Evolutionary conservation across 768 basidiomycete genomes (phyloP), one percentile per base, ranked within the genome.

Genomic region (Suillus brevipes): DNA sequence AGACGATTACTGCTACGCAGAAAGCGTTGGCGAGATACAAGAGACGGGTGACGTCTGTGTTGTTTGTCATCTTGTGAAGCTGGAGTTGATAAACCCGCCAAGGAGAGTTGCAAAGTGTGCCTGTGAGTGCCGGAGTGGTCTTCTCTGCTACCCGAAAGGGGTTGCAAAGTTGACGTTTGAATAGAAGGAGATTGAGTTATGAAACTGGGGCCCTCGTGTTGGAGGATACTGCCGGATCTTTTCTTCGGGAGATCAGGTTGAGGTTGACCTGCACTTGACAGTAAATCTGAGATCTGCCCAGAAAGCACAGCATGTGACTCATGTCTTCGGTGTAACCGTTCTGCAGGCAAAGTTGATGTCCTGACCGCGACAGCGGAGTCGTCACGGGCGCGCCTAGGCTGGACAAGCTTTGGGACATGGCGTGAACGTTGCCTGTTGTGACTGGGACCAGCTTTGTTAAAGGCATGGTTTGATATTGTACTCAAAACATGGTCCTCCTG

Each of bases 201-300:
- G 18, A 28, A 59, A 42, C 18, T 18, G 5, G 14, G 8, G 28
- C 7, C 25, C 50, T 59, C 10, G 16, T 42, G 36, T 57, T 37
- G 40, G 40, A 25, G 25, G 3, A 28, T 28, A 28, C 10, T 20
- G 20, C 40, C 40, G 40, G 38, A 13, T 12, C 25, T 10, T 59
- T 40, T 40, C 12, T 59, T 42, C 40, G 58, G 40, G 10, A 31
- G n/a, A 36, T 20, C 34, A 8, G 8, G 10, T 23, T 9, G 28
- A 53, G 20, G 9, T 3, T 45, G 57, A 20, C 25, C 0, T 25
- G 57, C 5, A 25, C 5, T 25, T 13, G 57, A 58, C 9, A 40
- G 25, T 10, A 20, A 59, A 59, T 59, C 58, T 59, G 28, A 42
- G 58, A 59, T 59, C 25, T 31, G 58, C 12, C 18, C 25, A 42